A percentile compares a stretch with the other conserved stretches of the same genome.
Conservation (phyloP, 2,329 filamentous ascomycete genomes). For the Zalaria obscura region DNA sequence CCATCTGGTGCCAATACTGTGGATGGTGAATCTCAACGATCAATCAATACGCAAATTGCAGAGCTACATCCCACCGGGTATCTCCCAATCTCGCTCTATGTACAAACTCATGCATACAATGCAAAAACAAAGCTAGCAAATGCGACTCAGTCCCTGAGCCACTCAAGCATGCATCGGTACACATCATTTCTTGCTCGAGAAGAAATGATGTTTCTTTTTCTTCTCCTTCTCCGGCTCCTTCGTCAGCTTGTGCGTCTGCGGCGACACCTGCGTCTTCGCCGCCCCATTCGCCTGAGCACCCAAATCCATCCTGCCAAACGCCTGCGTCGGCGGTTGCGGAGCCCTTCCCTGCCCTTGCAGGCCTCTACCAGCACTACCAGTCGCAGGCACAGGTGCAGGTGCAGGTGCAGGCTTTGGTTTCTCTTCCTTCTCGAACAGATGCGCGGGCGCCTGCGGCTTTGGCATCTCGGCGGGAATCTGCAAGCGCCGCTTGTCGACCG, state of each 20-base stretch:
- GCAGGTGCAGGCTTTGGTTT: conserved; percentile 22
- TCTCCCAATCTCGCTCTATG: too few species aligned
- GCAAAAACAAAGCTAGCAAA: too few species aligned
- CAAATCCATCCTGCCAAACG: conserved; percentile 43
- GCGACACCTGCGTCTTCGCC: conserved; percentile 14
- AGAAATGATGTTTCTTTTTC: conserved; percentile 46
- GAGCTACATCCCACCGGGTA: too few species aligned
- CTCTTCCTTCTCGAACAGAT: conserved; percentile 64
- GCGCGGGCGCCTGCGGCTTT: conserved; percentile 66
- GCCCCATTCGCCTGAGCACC: conserved; percentile 17
- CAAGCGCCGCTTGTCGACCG: conserved; percentile 57
- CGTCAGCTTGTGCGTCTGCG: conserved; percentile 30
- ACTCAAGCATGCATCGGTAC: too few species aligned
- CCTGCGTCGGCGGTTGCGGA: conserved; percentile 35
- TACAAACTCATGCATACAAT: too few species aligned
- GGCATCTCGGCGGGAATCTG: conserved; percentile 72
- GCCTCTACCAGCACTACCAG: conserved; percentile 11
- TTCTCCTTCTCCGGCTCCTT: conserved; percentile 36
- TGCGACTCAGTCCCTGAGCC: too few species aligned
- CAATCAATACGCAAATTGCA: too few species aligned
- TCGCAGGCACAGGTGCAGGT: conserved; percentile 16
- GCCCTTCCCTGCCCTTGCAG: conserved; percentile 8
- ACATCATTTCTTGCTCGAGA: conserved; percentile 16
- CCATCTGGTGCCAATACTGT: too few species aligned
- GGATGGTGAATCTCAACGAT: too few species aligned